Evolutionary conservation across 2,329 filamentous ascomycete species (phyloP).

Genomic region (Xylaria sp.): DNA sequence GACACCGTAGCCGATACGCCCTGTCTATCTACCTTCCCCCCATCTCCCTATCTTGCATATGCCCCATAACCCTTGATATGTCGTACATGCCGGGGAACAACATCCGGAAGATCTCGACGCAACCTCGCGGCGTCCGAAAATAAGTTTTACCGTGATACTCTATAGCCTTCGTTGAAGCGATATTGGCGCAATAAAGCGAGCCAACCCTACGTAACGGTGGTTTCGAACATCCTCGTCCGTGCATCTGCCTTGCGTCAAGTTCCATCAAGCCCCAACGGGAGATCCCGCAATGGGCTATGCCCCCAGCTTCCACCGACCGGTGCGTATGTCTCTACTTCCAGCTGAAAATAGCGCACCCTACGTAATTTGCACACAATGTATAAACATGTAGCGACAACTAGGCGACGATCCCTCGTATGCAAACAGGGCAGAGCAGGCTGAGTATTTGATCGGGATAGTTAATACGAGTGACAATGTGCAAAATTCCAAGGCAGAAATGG

Average conservation of each 20-base stretch:
- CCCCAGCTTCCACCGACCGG: neutral
- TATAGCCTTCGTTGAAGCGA: slow-evolving; percentile 1
- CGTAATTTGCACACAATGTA: slow-evolving; percentile 13
- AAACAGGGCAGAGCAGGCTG: slow-evolving; percentile 13
- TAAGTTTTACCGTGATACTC: slow-evolving; percentile 8
- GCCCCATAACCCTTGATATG: slow-evolving; percentile 16
- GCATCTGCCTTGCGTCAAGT: slow-evolving; percentile 13
- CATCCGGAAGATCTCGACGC: slow-evolving; percentile 34
- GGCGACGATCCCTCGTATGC: slow-evolving; percentile 18
- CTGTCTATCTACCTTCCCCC: neutral
- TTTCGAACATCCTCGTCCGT: slow-evolving; percentile 29
- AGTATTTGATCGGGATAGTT: neutral
- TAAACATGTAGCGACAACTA: slow-evolving; percentile 1
- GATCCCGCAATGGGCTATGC: slow-evolving; percentile 7
- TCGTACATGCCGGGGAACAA: slow-evolving; percentile 33
- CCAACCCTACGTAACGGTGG: slow-evolving; percentile 8
- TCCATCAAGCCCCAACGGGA: slow-evolving; percentile 25
- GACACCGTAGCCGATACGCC: neutral
- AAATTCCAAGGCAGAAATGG: slow-evolving; percentile 18
- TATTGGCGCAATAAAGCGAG: slow-evolving; percentile 16
- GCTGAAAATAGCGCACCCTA: slow-evolving; percentile 22
- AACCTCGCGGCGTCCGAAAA: slow-evolving; percentile 21
- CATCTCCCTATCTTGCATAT: slow-evolving; percentile 30
- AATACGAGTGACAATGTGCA: slow-evolving; percentile 10
- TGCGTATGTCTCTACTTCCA: slow-evolving; percentile 1